Base-by-base conservation (phyloP, 108 stramenopile genomes). In the Seminavis robusta region DNA sequence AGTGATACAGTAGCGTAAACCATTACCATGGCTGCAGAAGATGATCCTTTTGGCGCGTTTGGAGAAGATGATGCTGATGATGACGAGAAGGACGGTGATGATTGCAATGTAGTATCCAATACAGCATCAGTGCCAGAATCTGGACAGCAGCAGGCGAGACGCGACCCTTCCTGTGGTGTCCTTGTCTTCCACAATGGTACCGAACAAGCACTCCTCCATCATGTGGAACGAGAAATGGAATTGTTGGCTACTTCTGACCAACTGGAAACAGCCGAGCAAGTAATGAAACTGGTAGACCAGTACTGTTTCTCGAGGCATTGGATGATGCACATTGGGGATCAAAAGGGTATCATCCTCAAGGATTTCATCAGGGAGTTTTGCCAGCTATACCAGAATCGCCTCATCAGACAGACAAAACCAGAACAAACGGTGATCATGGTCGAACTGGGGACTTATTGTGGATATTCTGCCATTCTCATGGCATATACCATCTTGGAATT, bases 301-400 rank as follows among this genome's bases (percentile, higher is more conserved):
- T 95, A 80, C 63, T 92, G 89, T 65, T 41, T 64, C 17, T 33
- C 52, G 2, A 45, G 89, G 20, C 90, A 95, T 63, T 95, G 94
- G 94, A 92, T 92, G 94, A 95, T 95, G 94, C 84, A 92, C 54
- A 59, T 92, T 19, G 94, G 94, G 16, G 71, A 79, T 11, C 71
- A 87, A 45, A 95, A 95, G 64, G 85, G 80, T n/a, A 42, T 29
- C 0, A 56, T 81, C 26, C 20, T 95, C 5, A 19, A 51, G 6
- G 5, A 27, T 0, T 73, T n/a, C n/a, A n/a, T n/a, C n/a, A n/a
- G n/a, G n/a, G n/a, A n/a, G n/a, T 63, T 51, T 59, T 46, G 39
- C 1, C 28, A 43, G 38, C 47, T 33, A 5, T 28, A 28, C 16
- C 29, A 42, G 11, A 58, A 53, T 30, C 28, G 9, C 38, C 34